These are phyloP conservation scores for Daldinia eschscholtzii DNA, from an alignment of 2,329 filamentous ascomycete species.

Conservation along the genomic window DNA sequence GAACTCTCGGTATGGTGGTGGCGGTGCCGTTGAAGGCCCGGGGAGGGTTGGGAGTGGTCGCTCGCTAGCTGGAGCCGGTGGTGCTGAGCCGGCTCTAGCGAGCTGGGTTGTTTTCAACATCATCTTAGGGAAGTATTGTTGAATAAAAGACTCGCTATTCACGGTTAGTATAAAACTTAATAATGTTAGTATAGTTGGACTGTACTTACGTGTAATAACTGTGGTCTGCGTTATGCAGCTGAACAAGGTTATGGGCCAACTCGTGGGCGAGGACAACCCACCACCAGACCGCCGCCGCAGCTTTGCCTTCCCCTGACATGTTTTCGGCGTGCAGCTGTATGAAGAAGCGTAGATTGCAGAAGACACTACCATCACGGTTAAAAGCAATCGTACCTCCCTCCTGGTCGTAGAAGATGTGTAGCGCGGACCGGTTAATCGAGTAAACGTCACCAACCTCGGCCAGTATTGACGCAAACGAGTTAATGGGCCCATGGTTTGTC, in stretches of 20 bases:
- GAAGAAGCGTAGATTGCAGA: constrained; percentile 94
- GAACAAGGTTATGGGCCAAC: constrained; percentile 91
- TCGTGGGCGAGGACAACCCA: constrained; percentile 97
- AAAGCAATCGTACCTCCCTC: constrained; percentile 88
- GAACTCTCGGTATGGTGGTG: constrained; percentile 33
- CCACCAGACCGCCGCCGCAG: constrained; percentile 86
- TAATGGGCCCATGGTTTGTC: constrained; percentile 71
- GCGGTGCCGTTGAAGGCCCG: constrained; percentile 8
- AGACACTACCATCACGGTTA: constrained; percentile 87
- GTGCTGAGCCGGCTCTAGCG: neutral
- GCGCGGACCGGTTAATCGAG: constrained; percentile 71
- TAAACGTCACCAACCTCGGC: constrained; percentile 80
- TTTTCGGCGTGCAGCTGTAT: constrained; percentile 77
- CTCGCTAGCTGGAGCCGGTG: neutral
- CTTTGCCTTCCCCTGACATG: constrained; percentile 63
- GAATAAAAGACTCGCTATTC: constrained; percentile 78
- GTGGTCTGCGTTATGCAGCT: constrained; percentile 81
- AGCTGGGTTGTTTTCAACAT: constrained; percentile 62
- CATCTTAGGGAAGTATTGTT: constrained; percentile 81
- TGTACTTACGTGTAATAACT: constrained; percentile 80
- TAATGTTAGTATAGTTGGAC: neutral
- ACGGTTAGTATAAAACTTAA: constrained; percentile 40
- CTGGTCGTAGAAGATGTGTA: constrained; percentile 92
- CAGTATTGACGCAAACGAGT: constrained; percentile 76
- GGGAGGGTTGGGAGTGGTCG: constrained; percentile 7